These are phyloP conservation scores for Articulospora tetracladia DNA, from an alignment of 495 filamentous ascomycete species.

Conservation along the genomic window DNA sequence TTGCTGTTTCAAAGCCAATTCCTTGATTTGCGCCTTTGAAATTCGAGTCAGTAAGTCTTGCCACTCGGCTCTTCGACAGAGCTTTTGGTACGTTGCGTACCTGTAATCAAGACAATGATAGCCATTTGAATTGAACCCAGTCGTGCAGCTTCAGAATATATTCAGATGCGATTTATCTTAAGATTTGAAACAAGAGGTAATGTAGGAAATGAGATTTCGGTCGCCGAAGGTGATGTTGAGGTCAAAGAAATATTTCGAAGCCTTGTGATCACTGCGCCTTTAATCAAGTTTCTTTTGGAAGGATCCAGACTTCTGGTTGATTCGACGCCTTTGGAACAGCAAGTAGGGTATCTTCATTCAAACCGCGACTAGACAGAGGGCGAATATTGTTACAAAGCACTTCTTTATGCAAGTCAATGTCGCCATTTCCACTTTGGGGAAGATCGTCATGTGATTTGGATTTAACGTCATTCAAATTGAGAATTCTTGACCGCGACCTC, in stretches of 20 bases:
- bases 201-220: not conserved
- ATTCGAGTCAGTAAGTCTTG: not conserved
- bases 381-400: not conserved
- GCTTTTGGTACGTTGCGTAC: not conserved
- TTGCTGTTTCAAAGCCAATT: conserved; percentile 34
- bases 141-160: not conserved
- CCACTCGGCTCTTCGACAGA: not conserved
- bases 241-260: not conserved
- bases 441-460: not conserved
- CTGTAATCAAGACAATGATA: not conserved
- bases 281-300: not conserved
- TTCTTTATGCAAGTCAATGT: not conserved
- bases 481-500: no score
- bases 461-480: no score
- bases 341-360: no score
- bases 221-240: not conserved
- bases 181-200: no score
- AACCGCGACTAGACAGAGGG: no score
- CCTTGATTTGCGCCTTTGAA: conserved; percentile 33
- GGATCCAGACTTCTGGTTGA: no score
- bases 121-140: not conserved
- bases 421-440: not conserved
- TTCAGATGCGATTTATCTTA: not conserved
- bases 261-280: not conserved
- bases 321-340: no score